Conservation (phyloP, 148 eudicot genomes). For the Dianthus caryophyllus region DNA sequence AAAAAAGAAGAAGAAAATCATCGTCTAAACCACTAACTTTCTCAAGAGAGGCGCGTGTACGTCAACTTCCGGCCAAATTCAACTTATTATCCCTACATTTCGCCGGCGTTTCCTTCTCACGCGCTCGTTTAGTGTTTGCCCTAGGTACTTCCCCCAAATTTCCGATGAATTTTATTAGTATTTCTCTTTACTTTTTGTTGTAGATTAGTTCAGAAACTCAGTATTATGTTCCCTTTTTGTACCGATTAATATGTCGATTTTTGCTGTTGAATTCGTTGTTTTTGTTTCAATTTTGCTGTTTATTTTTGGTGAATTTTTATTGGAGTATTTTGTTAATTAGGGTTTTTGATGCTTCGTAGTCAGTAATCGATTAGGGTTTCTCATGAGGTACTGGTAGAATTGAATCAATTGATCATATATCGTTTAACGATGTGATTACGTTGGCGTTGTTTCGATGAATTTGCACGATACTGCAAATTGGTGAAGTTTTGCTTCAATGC, state of each 20-base stretch:
- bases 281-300: not conserved
- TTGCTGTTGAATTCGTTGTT: not conserved
- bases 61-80: not conserved
- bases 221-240: not conserved
- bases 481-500: not conserved
- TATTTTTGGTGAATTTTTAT: not conserved
- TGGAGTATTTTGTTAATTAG: not conserved
- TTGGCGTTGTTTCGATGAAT: no score
- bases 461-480: no score
- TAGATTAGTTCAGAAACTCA: not conserved
- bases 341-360: not conserved
- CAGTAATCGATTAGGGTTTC: not conserved
- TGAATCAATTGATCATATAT: no score
- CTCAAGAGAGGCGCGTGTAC: not conserved
- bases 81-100: not conserved
- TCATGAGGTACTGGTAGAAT: not conserved
- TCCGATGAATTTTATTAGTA: not conserved
- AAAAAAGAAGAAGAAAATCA: no score
- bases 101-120: not conserved
- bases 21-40: not conserved
- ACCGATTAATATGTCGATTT: no score
- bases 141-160: not conserved
- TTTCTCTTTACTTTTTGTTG: not conserved
- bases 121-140: no score
- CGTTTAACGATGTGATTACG: no score